Conservation (phyloP, 2,329 filamentous ascomycete genomes). For the Pestalotiopsis sp. region DNA sequence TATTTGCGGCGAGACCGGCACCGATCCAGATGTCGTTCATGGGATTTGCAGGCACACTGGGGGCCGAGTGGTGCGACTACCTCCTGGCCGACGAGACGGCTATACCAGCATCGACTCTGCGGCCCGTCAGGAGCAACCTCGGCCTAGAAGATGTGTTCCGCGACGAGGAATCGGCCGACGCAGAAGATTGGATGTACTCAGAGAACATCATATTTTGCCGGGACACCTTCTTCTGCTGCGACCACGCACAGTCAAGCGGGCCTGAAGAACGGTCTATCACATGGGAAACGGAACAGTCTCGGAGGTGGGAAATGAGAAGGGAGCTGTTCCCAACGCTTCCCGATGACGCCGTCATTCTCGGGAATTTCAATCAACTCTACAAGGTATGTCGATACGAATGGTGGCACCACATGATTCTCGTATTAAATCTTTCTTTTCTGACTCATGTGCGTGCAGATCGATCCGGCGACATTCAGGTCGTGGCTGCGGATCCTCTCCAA, state of each 20-base stretch:
- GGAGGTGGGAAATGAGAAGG: constrained; percentile 91
- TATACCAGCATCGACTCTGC: constrained; percentile 78
- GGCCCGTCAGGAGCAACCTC: constrained; percentile 77
- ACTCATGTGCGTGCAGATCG: constrained; percentile 64
- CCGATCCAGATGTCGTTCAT: constrained; percentile 99
- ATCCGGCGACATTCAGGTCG: constrained; percentile 92
- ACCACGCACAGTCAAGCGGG: constrained; percentile 90
- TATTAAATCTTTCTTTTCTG: background rate
- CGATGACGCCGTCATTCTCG: constrained; percentile 87
- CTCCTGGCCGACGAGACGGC: constrained; percentile 88
- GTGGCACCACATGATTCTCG: background rate
- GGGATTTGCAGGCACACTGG: constrained; percentile 95
- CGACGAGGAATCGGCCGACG: constrained; percentile 68
- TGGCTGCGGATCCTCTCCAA: constrained; percentile 90
- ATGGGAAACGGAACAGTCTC: constrained; percentile 82
- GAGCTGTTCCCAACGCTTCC: constrained; percentile 82
- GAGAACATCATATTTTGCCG: constrained; percentile 96
- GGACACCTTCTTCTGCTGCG: constrained; percentile 97
- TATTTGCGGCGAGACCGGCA: constrained; percentile 91
- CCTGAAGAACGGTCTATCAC: constrained; percentile 65
- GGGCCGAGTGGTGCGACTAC: constrained; percentile 98
- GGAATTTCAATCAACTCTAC: constrained; percentile 98
- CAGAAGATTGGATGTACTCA: constrained; percentile 88
- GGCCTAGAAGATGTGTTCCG: constrained; percentile 70
- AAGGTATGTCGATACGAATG: constrained; percentile 64